Percentiles rank a stretch among this genome's conserved stretches.
phyloP scores from a whole-genome alignment of 169 alveolate genomes.

The Plasmodium vivax region DNA sequence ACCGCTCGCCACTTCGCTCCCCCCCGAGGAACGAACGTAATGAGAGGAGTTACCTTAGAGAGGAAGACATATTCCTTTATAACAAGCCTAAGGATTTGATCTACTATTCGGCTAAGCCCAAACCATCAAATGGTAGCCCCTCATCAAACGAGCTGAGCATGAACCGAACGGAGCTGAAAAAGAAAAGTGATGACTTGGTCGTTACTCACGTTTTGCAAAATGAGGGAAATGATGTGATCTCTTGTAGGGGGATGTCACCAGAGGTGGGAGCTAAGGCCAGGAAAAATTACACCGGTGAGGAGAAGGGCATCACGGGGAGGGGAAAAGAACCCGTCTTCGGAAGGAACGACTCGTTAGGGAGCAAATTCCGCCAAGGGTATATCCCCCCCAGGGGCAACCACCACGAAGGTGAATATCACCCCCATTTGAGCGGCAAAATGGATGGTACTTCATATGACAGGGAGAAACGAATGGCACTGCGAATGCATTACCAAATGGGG shows the following conservation, averaged over 20 bases:
- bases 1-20: neutral
- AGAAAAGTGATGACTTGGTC: neutral
- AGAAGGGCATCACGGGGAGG: neutral
- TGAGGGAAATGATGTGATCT: neutral
- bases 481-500: neutral
- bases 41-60: neutral
- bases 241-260: neutral
- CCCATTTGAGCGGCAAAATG: neutral
- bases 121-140: neutral
- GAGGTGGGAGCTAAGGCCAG: neutral
- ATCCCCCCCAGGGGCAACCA: neutral
- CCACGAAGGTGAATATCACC: neutral
- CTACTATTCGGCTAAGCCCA: neutral
- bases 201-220: neutral
- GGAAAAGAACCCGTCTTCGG: neutral
- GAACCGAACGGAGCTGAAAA: slow-evolving; percentile 2
- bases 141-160: neutral
- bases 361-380: neutral
- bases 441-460: neutral
- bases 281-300: neutral
- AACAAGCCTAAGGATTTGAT: neutral
- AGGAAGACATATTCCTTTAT: neutral
- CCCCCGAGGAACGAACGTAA: neutral
- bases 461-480: neutral
- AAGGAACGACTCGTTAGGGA: neutral